Evolutionary conservation across 768 basidiomycete genomes (phyloP).

Genomic region (Dacryopinax spathularia): DNA sequence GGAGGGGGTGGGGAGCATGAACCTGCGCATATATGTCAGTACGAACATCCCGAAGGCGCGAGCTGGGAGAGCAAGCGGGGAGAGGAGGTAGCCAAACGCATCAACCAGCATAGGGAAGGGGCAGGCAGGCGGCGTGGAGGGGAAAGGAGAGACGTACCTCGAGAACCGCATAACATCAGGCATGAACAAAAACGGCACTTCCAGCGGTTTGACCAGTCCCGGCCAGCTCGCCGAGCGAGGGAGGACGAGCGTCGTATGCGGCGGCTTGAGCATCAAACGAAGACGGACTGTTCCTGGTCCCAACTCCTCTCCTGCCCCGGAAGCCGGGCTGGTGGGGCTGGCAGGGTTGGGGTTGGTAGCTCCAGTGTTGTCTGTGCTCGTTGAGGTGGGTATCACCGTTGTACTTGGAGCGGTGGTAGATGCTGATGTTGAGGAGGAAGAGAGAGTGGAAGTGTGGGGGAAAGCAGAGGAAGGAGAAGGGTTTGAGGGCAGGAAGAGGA

Average conservation of each 20-base stretch:
- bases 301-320: background rate
- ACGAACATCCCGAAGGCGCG: no score
- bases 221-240: slow-evolving; percentile 90
- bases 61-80: no score
- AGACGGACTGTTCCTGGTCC: slow-evolving; percentile 40
- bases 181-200: slow-evolving; percentile 90
- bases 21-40: slow-evolving; percentile 40
- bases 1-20: slow-evolving; percentile 88
- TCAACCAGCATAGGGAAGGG: no score
- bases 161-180: slow-evolving; percentile 70
- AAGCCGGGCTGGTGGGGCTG: no score
- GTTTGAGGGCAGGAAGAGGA: slow-evolving; percentile 42
- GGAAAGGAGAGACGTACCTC: background rate
- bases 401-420: no score
- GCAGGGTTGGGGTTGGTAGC: no score
- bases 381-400: no score
- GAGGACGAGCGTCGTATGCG: slow-evolving; percentile 86
- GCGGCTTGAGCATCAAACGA: slow-evolving; percentile 84
- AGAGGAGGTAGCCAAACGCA: no score
- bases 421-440: background rate
- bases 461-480: background rate
- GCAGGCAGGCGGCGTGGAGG: no score
- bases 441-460: background rate
- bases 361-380: no score
- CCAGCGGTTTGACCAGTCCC: slow-evolving; percentile 76